Conservation (phyloP, 306 rosid species). For the Castanea mollissima region DNA sequence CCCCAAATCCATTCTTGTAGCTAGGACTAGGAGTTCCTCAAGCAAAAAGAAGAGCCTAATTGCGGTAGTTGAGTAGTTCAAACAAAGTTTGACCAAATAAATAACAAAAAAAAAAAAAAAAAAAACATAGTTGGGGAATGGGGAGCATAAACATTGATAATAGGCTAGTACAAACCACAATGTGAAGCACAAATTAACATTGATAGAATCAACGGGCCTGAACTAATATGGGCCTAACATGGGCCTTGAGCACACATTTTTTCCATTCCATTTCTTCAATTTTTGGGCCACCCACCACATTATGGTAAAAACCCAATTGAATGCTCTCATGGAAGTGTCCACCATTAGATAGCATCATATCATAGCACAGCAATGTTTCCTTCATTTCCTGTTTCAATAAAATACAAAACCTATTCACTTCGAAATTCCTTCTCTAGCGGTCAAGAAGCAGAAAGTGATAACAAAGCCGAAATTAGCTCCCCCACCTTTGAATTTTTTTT, state of each 20-base stretch:
- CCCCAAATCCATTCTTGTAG: no score
- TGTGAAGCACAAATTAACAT: no score
- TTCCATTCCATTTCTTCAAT: not conserved
- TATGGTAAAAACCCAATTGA: not conserved
- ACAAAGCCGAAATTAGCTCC: not conserved
- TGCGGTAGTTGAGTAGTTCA: no score
- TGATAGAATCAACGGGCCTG: no score
- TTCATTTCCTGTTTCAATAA: not conserved
- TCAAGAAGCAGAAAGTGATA: not conserved
- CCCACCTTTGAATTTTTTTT: no score
- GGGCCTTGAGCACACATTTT: not conserved
- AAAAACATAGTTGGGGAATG: no score
- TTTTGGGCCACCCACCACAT: not conserved
- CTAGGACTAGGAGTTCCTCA: no score
- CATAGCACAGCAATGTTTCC: not conserved
- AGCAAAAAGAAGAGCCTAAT: no score
- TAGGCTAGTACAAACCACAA: no score
- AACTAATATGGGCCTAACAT: not conserved
- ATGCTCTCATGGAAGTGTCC: not conserved
- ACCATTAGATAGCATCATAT: not conserved
- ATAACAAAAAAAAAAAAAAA: no score
- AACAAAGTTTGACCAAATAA: no score
- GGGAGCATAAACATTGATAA: no score
- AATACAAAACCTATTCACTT: not conserved
- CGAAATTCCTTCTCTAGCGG: not conserved